Conservation (phyloP, 257 asterid species). For the Ophiorrhiza pumila region DNA sequence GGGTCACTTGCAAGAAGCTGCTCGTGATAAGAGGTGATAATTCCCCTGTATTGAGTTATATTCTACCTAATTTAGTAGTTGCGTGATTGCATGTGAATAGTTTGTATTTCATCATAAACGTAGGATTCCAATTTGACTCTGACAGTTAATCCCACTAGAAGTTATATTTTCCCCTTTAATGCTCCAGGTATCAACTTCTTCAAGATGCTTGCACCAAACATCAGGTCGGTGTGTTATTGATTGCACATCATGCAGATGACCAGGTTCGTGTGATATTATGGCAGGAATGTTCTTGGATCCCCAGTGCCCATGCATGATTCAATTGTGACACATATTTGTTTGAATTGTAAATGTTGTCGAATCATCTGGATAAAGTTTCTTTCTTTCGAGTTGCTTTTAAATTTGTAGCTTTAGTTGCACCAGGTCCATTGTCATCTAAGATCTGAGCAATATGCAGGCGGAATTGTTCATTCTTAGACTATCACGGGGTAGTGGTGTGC, state of each 20-base stretch:
- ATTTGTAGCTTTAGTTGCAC: background rate
- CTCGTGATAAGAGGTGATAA: constrained; percentile 73
- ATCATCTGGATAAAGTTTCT: background rate
- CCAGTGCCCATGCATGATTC: background rate
- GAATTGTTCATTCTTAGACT: constrained; percentile 81
- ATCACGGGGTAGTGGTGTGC: constrained; percentile 86
- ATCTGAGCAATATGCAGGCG: constrained; percentile 53
- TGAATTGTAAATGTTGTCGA: background rate
- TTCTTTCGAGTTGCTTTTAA: background rate
- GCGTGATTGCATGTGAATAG: background rate
- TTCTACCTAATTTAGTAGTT: background rate
- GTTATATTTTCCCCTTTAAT: constrained; percentile 9
- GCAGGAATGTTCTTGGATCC: background rate
- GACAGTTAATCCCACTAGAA: background rate
- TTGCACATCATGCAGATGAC: constrained; percentile 98
- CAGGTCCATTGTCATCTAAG: constrained; percentile 21
- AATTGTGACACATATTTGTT: background rate
- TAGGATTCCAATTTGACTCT: background rate
- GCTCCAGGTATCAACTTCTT: constrained; percentile 63
- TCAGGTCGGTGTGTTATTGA: constrained; percentile 53
- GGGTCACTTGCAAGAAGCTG: constrained; percentile 92
- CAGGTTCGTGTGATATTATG: constrained; percentile 49
- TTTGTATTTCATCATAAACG: background rate
- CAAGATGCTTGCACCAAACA: constrained; percentile 53
- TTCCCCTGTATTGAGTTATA: background rate